Conservation (phyloP, 192 early-diverging fungal genomes). For the Podila horticola region DNA sequence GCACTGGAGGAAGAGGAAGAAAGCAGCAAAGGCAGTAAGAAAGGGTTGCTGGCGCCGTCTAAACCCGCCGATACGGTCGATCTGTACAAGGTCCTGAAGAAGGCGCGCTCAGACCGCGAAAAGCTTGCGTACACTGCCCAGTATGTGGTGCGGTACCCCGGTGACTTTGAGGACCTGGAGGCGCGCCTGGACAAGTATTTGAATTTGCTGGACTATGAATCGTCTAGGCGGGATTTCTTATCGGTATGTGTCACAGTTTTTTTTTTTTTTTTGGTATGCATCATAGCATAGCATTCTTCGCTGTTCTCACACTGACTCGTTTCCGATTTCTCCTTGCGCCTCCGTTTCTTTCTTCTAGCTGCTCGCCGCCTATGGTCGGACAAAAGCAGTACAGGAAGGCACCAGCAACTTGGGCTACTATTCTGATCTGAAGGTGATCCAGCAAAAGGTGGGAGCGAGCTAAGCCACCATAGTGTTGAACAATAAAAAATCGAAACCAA, state of each 20-base stretch:
- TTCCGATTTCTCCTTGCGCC: not conserved
- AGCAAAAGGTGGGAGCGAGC: not conserved
- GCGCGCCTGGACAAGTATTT: constrained; percentile 42
- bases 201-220: constrained; percentile 55
- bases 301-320: too few species aligned
- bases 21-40: not conserved
- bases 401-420: constrained; percentile 20
- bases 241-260: constrained; percentile 18
- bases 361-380: constrained; percentile 11
- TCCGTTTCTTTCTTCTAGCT: constrained; percentile 7
- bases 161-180: constrained; percentile 20
- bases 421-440: constrained; percentile 31
- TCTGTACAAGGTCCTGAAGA: constrained; percentile 23
- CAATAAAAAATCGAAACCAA: constrained; percentile 2
- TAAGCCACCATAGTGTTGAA: not conserved
- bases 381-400: not conserved
- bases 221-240: constrained; percentile 42
- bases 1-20: not conserved
- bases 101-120: constrained; percentile 26
- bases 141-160: constrained; percentile 26
- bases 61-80: constrained; percentile 7
- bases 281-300: not conserved
- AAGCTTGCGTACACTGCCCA: constrained; percentile 23
- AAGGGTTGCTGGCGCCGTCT: not conserved
- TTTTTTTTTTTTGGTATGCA: not conserved